Percentiles rank a stretch among this genome's conserved stretches.
Conservation (phyloP, 371 early-diverging fungal species). For the Scutellospora calospora region DNA sequence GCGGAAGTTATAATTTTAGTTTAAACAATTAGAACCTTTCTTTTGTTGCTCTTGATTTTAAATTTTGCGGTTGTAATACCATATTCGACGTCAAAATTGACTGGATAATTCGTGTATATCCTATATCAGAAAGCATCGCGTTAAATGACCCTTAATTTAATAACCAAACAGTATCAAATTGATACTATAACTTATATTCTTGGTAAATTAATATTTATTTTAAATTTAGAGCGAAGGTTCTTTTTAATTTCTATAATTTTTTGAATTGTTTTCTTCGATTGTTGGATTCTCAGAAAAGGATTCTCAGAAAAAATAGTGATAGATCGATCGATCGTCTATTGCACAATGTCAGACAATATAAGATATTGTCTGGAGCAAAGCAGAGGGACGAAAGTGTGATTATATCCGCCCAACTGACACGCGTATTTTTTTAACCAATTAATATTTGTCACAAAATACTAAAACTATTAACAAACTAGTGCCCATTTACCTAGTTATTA, state of each 20-base stretch:
- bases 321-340: too few species aligned
- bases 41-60: background rate
- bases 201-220: background rate
- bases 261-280: slow-evolving; percentile 9
- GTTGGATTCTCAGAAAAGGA: background rate
- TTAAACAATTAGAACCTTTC: background rate
- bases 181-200: background rate
- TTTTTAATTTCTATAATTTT: slow-evolving; percentile 13
- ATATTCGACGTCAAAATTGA: background rate
- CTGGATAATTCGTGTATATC: background rate
- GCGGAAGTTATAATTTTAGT: too few species aligned
- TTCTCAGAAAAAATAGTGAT: too few species aligned
- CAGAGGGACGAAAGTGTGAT: too few species aligned
- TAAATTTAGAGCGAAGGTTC: background rate
- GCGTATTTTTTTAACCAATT: too few species aligned
- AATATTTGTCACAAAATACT: too few species aligned
- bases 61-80: background rate
- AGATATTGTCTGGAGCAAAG: too few species aligned
- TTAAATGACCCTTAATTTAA: slow-evolving; percentile 8
- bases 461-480: too few species aligned
- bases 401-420: too few species aligned
- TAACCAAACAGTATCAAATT: slow-evolving; percentile 7
- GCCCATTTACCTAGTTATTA: too few species aligned
- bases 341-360: too few species aligned
- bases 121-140: background rate